Conservation (phyloP, 2,329 filamentous ascomycete genomes). For the Trichoderma arundinaceum region DNA sequence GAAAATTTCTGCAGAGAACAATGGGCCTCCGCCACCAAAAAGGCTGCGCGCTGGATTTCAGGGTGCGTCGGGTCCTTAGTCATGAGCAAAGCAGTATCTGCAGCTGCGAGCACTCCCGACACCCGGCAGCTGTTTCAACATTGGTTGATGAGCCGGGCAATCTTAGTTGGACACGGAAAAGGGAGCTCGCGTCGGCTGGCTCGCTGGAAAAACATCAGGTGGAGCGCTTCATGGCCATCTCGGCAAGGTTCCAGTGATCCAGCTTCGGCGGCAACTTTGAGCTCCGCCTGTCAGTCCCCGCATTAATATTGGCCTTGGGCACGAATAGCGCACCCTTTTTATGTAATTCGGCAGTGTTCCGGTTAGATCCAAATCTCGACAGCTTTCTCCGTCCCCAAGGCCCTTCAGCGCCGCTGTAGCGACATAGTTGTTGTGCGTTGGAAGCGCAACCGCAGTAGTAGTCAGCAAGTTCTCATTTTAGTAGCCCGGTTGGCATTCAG, state of each 20-base stretch:
- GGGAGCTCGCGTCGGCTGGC: slow-evolving; percentile 6
- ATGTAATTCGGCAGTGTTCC: slow-evolving; percentile 21
- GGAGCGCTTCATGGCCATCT: slow-evolving; percentile 16
- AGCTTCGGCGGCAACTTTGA: slow-evolving; percentile 27
- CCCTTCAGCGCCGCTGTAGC: not conserved
- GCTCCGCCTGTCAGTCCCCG: slow-evolving; percentile 30
- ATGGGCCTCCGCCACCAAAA: slow-evolving; percentile 10
- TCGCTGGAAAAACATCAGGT: slow-evolving; percentile 11
- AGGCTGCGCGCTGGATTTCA: not conserved
- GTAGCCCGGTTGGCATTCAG: slow-evolving; percentile 5
- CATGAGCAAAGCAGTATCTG: slow-evolving; percentile 2
- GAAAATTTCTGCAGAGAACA: slow-evolving; percentile 3
- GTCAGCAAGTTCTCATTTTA: not conserved
- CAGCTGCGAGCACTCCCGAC: slow-evolving; percentile 14
- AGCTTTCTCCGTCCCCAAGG: slow-evolving; percentile 1
- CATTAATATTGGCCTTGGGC: slow-evolving; percentile 27
- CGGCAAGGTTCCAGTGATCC: slow-evolving; percentile 22
- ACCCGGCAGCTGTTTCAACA: slow-evolving; percentile 12
- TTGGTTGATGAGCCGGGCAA: slow-evolving; percentile 1
- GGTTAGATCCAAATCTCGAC: slow-evolving; percentile 15
- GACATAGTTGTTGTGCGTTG: not conserved
- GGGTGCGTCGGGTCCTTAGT: slow-evolving; percentile 2
- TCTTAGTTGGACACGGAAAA: not conserved
- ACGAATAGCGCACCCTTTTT: slow-evolving; percentile 14
- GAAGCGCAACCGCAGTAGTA: not conserved